Evolutionary conservation across 2,329 filamentous ascomycete species (phyloP), one percentile per base, ranked within the genome.

Genomic region (Colletotrichum orchidophilum): DNA sequence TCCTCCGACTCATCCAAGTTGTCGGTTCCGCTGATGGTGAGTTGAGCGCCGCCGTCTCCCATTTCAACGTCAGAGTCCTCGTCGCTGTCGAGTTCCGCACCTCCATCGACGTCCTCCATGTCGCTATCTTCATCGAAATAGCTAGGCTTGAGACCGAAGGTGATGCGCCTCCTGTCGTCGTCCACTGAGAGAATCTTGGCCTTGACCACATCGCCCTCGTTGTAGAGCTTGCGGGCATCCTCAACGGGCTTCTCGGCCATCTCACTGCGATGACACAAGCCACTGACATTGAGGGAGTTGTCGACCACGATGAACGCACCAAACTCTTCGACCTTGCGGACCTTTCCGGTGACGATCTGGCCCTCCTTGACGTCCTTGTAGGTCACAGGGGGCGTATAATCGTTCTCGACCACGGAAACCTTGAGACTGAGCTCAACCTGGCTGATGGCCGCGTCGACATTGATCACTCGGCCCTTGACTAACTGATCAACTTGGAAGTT

Each of bases 221-320:
- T 93, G 81, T 97, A 98, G 50, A 99, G 86, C 77, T 95, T 96
- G 73, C 90, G 91, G n/a, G 95, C 93, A 83, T 98, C 94, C 63
- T 93, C 88, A 27, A 98, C 91, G 5, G 88, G 84, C 76, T 92
- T 91, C 75, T 97, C 94, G 0, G 96, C 95, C 88, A 99, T 95
- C 80, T 99, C 92, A 74, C 91, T 96, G 73, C 93, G 90, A 80
- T 99, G 96, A 80, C 96, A 98, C 11, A 99, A 87, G 73, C 96
- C 96, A 75, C 96, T 97, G 73, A 99, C 90, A 75, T 97, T 97
- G 66, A 90, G 87, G 5, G 95, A 97, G 71, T 93, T 91, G 80
- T 98, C 94, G 24, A 99, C 86, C 53, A 97, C 90, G 75, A 99
- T 93, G 80, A 99, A 99, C 5, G 96, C 96, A 74, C 96, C 96